Base-by-base conservation (phyloP, 2,329 filamentous ascomycete genomes). In the Penicillium sclerotiorum region DNA sequence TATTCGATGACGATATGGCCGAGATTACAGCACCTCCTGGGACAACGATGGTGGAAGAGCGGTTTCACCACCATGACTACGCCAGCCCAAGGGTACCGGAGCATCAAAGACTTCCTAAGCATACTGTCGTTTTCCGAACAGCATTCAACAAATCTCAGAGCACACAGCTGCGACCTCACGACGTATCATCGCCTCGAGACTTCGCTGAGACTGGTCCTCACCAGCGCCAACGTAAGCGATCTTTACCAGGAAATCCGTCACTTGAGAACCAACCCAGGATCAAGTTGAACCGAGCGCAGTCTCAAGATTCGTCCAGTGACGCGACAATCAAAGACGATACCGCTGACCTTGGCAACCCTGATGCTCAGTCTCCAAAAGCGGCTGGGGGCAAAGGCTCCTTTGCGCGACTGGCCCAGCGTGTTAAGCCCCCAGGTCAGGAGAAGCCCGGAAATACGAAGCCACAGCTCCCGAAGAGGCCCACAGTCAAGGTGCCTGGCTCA, bases 61-160 rank as follows among this genome's bases (percentile, higher is more conserved):
- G 67, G 23, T 71, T 75, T 38, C 55, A 80, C 77, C 55, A 80
- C 75, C 52, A 83, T 77, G 52, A 83, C 77, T 60, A 81, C 25
- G 52, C 38, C n/a, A 49, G 40, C 69, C 60, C 71, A 77, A 22
- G 71, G 68, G 33, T 77, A 63, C 13, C 77, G 73, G 25, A 71
- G 67, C 18, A 69, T 76, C 25, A 58, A 15, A 49, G 49, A 23
- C 47, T 63, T 22, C 74, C 73, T 17, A 74, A 66, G 33, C 74
- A 77, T 52, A 77, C 73, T 1, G 61, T 77, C 27, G 70, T 77
- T 6, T 77, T 77, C 45, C 64, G 72, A 20, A 76, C 74, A 4
- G 69, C 73, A 11, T 70, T 76, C 44, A 76, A 73, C 45, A 69
- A 65, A 42, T 65, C 64, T 5, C 66, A 72, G 49, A 73, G 61